Conservation (phyloP, 2,329 filamentous ascomycete genomes). For the Exserohilum turcica region DNA sequence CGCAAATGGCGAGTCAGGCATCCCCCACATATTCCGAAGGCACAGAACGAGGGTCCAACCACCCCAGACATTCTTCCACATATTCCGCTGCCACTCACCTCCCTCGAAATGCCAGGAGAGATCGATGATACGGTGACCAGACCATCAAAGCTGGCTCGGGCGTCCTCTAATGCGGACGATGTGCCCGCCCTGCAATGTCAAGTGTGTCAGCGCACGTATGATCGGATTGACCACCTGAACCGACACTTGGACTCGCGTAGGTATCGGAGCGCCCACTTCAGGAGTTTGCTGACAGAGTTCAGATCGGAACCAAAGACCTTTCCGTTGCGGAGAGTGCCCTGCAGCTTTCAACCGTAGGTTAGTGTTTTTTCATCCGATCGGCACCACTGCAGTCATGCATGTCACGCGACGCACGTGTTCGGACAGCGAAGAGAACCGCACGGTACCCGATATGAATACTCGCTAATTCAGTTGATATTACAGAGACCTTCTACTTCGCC, state of each 20-base stretch:
- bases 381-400: not conserved
- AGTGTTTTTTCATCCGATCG: not conserved
- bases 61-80: slow-evolving; percentile 8
- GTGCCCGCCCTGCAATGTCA: slow-evolving; percentile 28
- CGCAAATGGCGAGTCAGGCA: not conserved
- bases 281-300: not conserved
- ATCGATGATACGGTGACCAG: not conserved
- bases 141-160: slow-evolving; percentile 2
- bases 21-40: slow-evolving; percentile 9
- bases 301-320: slow-evolving; percentile 38
- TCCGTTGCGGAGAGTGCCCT: slow-evolving; percentile 36
- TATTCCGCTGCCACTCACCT: slow-evolving; percentile 1
- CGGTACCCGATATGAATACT: too few relatives aligned
- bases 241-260: slow-evolving; percentile 39
- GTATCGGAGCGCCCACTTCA: not conserved
- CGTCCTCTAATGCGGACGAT: not conserved
- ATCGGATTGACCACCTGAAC: slow-evolving; percentile 38
- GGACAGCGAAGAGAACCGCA: too few relatives aligned
- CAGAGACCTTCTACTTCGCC: slow-evolving; percentile 35
- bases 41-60: not conserved
- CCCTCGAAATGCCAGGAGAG: slow-evolving; percentile 6
- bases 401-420: not conserved
- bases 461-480: slow-evolving; percentile 3
- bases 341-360: slow-evolving; percentile 34
- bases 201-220: slow-evolving; percentile 35